Evolutionary conservation across 805 yeast genomes (phyloP).

Genomic region (Saccharomycodes ludwigii): DNA sequence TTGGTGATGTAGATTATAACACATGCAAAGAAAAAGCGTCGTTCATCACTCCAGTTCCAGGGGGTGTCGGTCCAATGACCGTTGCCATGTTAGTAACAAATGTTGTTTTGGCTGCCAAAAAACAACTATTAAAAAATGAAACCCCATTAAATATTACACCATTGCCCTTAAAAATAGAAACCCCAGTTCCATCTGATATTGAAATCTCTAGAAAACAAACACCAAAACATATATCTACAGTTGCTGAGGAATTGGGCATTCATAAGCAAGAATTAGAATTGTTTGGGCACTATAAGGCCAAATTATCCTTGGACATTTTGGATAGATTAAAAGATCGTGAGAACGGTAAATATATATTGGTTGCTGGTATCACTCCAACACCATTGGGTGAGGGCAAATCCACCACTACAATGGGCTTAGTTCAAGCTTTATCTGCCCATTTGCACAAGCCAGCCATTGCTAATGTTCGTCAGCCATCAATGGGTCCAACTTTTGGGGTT

Average conservation of each 20-base stretch:
- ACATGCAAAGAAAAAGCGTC: constrained; percentile 49
- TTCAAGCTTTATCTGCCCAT: constrained; percentile 94
- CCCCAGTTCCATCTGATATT: constrained; percentile 84
- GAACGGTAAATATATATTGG: constrained; percentile 80
- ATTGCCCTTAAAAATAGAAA: constrained; percentile 36
- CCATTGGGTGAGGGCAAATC: constrained; percentile 98
- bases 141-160: constrained; percentile 41
- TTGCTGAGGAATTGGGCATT: constrained; percentile 79
- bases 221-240: constrained; percentile 66
- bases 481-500: constrained; percentile 98
- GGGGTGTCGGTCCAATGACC: constrained; percentile 99
- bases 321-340: constrained; percentile 51
- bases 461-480: constrained; percentile 92
- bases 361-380: constrained; percentile 96
- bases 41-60: constrained; percentile 91
- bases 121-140: constrained; percentile 28
- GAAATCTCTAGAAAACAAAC: constrained; percentile 80
- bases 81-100: constrained; percentile 90
- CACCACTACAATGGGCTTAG: constrained; percentile 90
- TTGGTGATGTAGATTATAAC: constrained; percentile 89
- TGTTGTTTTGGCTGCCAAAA: constrained; percentile 67
- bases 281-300: constrained; percentile 83
- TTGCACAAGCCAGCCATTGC: constrained; percentile 76
- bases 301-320: constrained; percentile 57
- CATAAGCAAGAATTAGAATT: constrained; percentile 70